These are phyloP conservation scores for Xylaria multiplex DNA, from an alignment of 2,329 filamentous ascomycete genomes.

Conservation along the genomic window DNA sequence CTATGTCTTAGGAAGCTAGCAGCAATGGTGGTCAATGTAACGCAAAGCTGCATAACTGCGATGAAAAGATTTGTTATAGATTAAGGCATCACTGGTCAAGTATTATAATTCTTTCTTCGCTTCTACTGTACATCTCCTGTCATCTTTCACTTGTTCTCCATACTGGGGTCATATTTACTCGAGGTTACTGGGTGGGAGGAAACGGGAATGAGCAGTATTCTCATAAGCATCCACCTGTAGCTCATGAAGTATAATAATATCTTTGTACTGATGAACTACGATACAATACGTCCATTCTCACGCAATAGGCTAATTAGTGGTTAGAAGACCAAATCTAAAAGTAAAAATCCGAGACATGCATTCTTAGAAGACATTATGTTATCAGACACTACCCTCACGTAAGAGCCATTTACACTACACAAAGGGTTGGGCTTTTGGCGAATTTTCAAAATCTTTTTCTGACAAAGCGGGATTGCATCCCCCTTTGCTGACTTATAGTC, in stretches of 20 bases:
- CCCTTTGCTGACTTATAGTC: constrained; percentile 31
- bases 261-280: background rate
- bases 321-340: background rate
- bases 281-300: background rate
- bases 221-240: background rate
- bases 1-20: background rate
- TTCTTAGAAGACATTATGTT: constrained; percentile 1
- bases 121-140: background rate
- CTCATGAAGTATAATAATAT: background rate
- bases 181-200: background rate
- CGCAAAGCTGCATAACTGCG: background rate
- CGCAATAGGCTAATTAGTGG: background rate
- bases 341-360: background rate
- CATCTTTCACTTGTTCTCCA: too few relatives aligned
- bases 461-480: constrained; percentile 12
- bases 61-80: background rate
- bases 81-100: background rate
- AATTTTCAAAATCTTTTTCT: constrained; percentile 12
- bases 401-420: constrained; percentile 6
- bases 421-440: background rate
- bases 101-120: background rate
- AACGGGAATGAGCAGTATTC: background rate
- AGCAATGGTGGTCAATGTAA: too few relatives aligned
- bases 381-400: constrained; percentile 23
- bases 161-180: background rate